Base-by-base conservation (phyloP, 2,329 filamentous ascomycete species). In the Boeremia lycopersici region DNA sequence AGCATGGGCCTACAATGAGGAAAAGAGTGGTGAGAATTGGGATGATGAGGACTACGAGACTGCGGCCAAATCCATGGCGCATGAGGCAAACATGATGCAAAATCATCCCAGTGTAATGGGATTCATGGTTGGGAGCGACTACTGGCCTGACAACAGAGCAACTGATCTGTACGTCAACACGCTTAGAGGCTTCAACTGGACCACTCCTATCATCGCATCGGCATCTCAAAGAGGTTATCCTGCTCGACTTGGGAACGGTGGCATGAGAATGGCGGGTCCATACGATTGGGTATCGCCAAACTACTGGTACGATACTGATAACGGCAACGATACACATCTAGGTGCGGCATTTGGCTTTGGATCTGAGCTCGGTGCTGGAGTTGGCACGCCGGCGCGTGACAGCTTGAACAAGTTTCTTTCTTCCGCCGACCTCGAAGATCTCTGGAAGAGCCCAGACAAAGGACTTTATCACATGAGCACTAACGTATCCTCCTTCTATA, bases 241-340 rank as follows among this genome's bases (percentile, higher is more conserved):
- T 0, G 59, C 77, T 8, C 66, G 76, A 1, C 74, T 87, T 0
- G 83, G 82, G 0, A 81, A 82, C 0, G 81, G 82, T 0, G 85
- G 85, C 0, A 82, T 88, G 81, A 87, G 86, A 63, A 88, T 88
- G 85, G 79, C 82, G 0, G 86, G 86, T 0, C 86, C 86, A 0
- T 88, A 88, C 60, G 86, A 87, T 63, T 88, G 84, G 84, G 83
- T 86, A 0, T 83, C 86, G 0, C 85, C 85, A 0, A 85, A 82
- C 58, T 88, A 88, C 70, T 88, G 84, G 85, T 86, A 82, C 57
- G 79, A 81, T 40, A 69, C 78, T 5, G 65, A 79, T 39, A 67
- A 82, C 57, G 79, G 81, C 39, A 69, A 78, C 13, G 64, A 79
- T 41, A 67, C 78, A n/a, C 70, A 78, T 42, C 63, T 81, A 0